Evolutionary conservation across 306 rosid species (phyloP).

Genomic region (Boehmeria nivea): DNA sequence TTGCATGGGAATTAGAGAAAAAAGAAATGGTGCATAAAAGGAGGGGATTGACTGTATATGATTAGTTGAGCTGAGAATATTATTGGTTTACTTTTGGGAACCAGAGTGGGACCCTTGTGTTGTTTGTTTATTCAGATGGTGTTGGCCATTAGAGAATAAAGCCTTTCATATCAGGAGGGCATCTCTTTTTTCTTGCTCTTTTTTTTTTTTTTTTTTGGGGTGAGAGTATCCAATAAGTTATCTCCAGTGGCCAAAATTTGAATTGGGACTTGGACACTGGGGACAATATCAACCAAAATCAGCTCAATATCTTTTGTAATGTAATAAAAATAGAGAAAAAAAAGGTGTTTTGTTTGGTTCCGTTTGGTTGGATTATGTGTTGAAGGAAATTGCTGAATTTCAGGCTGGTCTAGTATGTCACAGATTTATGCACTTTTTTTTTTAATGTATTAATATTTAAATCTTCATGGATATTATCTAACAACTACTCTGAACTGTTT

Average conservation of each 20-base stretch:
- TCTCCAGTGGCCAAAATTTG: constrained; percentile 27
- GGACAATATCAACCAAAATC: constrained; percentile 31
- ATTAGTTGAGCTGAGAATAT: constrained; percentile 43
- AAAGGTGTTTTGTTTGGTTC: constrained; percentile 29
- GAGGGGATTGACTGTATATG: constrained; percentile 31
- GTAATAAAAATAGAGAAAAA: constrained; percentile 22
- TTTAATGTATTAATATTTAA: not conserved
- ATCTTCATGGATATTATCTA: constrained; percentile 1
- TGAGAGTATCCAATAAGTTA: constrained; percentile 54
- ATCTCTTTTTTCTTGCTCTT: constrained; percentile 30
- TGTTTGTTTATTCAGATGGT: constrained; percentile 48
- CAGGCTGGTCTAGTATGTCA: constrained; percentile 13
- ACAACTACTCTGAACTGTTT: not conserved
- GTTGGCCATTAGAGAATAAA: constrained; percentile 68
- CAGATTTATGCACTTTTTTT: not conserved
- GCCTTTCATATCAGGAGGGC: constrained; percentile 31
- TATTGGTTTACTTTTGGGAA: constrained; percentile 42
- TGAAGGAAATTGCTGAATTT: constrained; percentile 35
- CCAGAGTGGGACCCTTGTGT: constrained; percentile 53
- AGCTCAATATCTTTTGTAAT: constrained; percentile 24
- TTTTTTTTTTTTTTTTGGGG: constrained; percentile 28
- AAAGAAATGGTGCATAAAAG: constrained; percentile 25
- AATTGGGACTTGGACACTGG: constrained; percentile 39
- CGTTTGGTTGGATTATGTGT: constrained; percentile 24
- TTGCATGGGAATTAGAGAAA: constrained; percentile 91